These are phyloP conservation scores for Pochonia chlamydosporia DNA, from an alignment of 2,329 filamentous ascomycete species.

Conservation along the genomic window DNA sequence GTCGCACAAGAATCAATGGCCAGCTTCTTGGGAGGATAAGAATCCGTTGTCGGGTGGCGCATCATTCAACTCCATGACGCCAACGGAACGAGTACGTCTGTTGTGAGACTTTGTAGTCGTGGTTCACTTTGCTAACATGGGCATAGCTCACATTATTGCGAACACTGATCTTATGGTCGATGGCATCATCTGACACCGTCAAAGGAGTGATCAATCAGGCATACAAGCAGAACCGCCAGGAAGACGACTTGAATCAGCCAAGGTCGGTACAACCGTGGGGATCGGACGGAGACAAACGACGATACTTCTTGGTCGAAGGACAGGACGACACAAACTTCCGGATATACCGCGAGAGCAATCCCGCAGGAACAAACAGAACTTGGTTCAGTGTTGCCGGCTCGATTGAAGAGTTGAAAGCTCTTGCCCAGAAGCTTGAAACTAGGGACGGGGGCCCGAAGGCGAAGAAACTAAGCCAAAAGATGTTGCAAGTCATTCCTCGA, in stretches of 20 bases:
- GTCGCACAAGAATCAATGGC: slow-evolving; percentile 84
- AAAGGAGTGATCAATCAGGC: slow-evolving; percentile 77
- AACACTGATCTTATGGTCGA: slow-evolving; percentile 79
- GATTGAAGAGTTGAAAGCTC: slow-evolving; percentile 74
- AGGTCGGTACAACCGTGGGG: slow-evolving; percentile 90
- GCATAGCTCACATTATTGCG: slow-evolving; percentile 73
- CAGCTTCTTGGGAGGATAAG: slow-evolving; percentile 71
- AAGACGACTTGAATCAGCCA: slow-evolving; percentile 74
- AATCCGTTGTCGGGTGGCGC: slow-evolving; percentile 77
- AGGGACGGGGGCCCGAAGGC: slow-evolving; percentile 79
- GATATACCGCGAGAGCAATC: slow-evolving; percentile 89
- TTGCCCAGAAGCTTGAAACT: slow-evolving; percentile 70
- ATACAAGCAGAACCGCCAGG: slow-evolving; percentile 83
- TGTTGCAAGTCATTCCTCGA: slow-evolving; percentile 72
- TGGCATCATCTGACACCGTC: slow-evolving; percentile 80
- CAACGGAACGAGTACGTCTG: slow-evolving; percentile 67
- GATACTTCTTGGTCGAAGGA: slow-evolving; percentile 91
- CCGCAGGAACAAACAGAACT: slow-evolving; percentile 65
- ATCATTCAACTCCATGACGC: slow-evolving; percentile 76
- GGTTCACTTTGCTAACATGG: slow-evolving; percentile 7
- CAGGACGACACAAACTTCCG: slow-evolving; percentile 91
- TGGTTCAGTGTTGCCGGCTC: slow-evolving; percentile 92
- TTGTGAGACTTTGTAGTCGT: not conserved
- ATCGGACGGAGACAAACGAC: slow-evolving; percentile 79
- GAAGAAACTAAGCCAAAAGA: slow-evolving; percentile 69